These are phyloP conservation scores for Pichia terricola DNA, from an alignment of 1,139 yeast species.

Conservation along the genomic window DNA sequence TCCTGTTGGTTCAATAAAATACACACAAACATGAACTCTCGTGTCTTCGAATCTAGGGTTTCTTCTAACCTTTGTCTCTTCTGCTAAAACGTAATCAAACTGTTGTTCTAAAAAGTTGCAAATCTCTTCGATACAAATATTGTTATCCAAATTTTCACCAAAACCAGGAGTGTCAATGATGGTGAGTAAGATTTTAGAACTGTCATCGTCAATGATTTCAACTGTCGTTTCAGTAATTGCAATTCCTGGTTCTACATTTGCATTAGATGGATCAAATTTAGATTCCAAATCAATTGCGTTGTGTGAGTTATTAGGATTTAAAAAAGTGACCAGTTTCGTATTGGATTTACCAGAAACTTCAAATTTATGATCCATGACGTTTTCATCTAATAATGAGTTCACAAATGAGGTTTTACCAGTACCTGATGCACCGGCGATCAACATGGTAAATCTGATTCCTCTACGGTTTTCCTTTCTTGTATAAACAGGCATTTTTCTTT, in stretches of 20 bases:
- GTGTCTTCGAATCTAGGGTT: conserved; percentile 45
- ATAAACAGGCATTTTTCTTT: conserved; percentile 1
- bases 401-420: conserved; percentile 78
- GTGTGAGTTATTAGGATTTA: conserved; percentile 26
- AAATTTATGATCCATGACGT: conserved; percentile 50
- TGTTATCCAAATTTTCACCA: conserved; percentile 55
- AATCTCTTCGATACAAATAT: conserved; percentile 33
- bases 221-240: conserved; percentile 59
- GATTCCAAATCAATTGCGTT: conserved; percentile 32
- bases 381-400: conserved; percentile 61
- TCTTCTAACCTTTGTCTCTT: conserved; percentile 53
- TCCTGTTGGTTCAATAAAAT: conserved; percentile 50
- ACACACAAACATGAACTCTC: conserved; percentile 54
- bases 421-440: conserved; percentile 73
- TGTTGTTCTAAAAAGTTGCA: conserved; percentile 44
- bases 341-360: conserved; percentile 17
- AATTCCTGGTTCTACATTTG: conserved; percentile 37
- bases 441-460: conserved; percentile 71
- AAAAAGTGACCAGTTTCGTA: conserved; percentile 30
- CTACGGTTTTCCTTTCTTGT: conserved; percentile 60
- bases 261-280: conserved; percentile 35
- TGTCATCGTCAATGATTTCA: conserved; percentile 45
- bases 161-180: conserved; percentile 71
- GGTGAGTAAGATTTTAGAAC: conserved; percentile 41
- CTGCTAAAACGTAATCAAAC: conserved; percentile 45